A percentile compares a stretch with the other conserved stretches of the same genome.
phyloP scores from a whole-genome alignment of 2,329 filamentous ascomycete genomes.

The Torrubiellomyces zombiae region DNA sequence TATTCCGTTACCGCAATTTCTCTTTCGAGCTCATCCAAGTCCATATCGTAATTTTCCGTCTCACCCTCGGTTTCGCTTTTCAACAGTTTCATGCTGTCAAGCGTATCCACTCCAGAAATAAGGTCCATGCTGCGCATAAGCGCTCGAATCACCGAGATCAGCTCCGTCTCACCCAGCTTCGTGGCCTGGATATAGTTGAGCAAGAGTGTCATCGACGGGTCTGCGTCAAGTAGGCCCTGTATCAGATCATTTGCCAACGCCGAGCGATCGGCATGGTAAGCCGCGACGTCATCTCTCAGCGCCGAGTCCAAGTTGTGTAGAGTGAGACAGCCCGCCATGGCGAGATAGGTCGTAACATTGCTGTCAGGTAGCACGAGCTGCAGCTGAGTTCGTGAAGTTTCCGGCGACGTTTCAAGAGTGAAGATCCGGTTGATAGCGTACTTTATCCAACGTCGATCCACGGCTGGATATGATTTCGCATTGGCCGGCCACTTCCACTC shows the following conservation, averaged over 20 bases:
- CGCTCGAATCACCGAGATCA: slow-evolving; percentile 47
- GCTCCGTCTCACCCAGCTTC: slow-evolving; percentile 46
- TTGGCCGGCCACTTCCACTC: slow-evolving; percentile 35
- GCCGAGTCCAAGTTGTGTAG: slow-evolving; percentile 41
- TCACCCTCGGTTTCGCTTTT: slow-evolving; percentile 13
- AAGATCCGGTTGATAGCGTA: slow-evolving; percentile 47
- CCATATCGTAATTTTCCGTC: slow-evolving; percentile 26
- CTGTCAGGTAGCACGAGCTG: slow-evolving; percentile 28
- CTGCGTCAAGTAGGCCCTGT: slow-evolving; percentile 43
- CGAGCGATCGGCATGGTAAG: slow-evolving; percentile 25
- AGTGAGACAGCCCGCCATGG: slow-evolving; percentile 43
- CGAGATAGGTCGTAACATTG: slow-evolving; percentile 40
- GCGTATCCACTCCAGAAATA: slow-evolving; percentile 23
- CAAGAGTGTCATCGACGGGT: slow-evolving; percentile 51
- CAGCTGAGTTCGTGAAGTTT: too few relatives aligned
- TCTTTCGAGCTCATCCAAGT: slow-evolving; percentile 43
- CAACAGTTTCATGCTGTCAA: slow-evolving; percentile 15
- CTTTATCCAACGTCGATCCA: slow-evolving; percentile 49
- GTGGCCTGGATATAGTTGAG: slow-evolving; percentile 49
- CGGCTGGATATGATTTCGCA: slow-evolving; percentile 29
- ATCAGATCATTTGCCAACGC: slow-evolving; percentile 45
- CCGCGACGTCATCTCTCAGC: slow-evolving; percentile 30
- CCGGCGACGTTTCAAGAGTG: slow-evolving; percentile 25
- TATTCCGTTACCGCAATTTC: slow-evolving; percentile 53
- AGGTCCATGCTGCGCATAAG: slow-evolving; percentile 55